Evolutionary conservation across 345 rosid species (phyloP).

Genomic region (Pistacia atlantica): DNA sequence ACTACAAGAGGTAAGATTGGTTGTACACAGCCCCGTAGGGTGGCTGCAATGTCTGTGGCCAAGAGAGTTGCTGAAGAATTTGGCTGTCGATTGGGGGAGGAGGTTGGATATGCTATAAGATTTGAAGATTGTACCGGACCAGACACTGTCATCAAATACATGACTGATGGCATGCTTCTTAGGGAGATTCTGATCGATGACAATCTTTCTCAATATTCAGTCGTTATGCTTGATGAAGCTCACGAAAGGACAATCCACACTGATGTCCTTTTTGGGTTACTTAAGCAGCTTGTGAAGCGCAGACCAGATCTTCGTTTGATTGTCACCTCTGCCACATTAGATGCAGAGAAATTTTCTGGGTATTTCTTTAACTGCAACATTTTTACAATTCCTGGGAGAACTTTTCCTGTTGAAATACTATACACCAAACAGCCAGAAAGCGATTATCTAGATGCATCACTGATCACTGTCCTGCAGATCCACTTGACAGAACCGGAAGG

Average conservation of each 20-base stretch:
- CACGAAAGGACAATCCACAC: slow-evolving; percentile 79
- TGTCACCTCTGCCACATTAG: slow-evolving; percentile 82
- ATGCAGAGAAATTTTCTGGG: slow-evolving; percentile 82
- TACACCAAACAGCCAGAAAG: slow-evolving; percentile 84
- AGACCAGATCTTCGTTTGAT: slow-evolving; percentile 72
- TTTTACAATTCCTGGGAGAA: slow-evolving; percentile 85
- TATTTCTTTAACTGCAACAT: slow-evolving; percentile 81
- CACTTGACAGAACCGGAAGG: slow-evolving; percentile 94
- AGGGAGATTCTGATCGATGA: slow-evolving; percentile 69
- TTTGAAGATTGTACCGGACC: slow-evolving; percentile 90
- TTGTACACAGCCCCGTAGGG: slow-evolving; percentile 88
- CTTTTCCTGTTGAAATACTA: slow-evolving; percentile 77
- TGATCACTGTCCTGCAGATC: slow-evolving; percentile 73
- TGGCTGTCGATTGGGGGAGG: slow-evolving; percentile 85
- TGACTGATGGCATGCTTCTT: slow-evolving; percentile 86
- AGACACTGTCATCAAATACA: slow-evolving; percentile 81
- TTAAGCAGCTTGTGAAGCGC: slow-evolving; percentile 64
- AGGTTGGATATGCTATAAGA: slow-evolving; percentile 83
- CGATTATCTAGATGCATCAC: slow-evolving; percentile 81
- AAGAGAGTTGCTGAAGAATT: slow-evolving; percentile 92
- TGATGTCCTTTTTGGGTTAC: slow-evolving; percentile 74
- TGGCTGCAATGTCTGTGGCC: slow-evolving; percentile 87
- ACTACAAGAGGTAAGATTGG: slow-evolving; percentile 78
- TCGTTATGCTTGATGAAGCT: slow-evolving; percentile 79
- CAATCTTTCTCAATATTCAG: slow-evolving; percentile 63